phyloP scores from a whole-genome alignment of 495 filamentous ascomycete genomes.

The Penicillium roqueforti region DNA sequence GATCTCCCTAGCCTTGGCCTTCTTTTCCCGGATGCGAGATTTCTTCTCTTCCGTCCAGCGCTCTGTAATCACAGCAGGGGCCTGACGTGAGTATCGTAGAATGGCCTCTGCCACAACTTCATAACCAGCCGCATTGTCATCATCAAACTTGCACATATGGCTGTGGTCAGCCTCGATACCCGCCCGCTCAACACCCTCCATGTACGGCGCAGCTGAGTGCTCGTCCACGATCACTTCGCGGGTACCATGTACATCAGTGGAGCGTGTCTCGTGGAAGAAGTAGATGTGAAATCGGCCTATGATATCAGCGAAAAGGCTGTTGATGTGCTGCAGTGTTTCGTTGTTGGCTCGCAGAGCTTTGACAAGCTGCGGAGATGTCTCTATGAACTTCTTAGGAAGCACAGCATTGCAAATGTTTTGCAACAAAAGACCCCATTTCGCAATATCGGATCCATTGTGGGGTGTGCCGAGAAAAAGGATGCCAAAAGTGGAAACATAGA shows the following conservation, averaged over 20 bases:
- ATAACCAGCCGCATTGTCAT: constrained; percentile 67
- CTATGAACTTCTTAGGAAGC: constrained; percentile 65
- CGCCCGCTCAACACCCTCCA: constrained; percentile 69
- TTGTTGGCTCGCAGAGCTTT: constrained; percentile 71
- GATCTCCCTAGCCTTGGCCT: constrained; percentile 38
- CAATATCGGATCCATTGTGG: constrained; percentile 72
- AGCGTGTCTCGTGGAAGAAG: constrained; percentile 67
- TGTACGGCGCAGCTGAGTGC: constrained; percentile 66
- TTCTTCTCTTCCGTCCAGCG: constrained; percentile 63
- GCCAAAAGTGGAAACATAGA: constrained; percentile 79
- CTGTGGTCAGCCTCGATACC: constrained; percentile 81
- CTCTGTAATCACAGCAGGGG: constrained; percentile 51
- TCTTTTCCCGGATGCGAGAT: constrained; percentile 41
- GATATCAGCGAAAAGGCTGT: constrained; percentile 68
- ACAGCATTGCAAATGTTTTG: constrained; percentile 69
- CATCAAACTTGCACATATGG: constrained; percentile 84
- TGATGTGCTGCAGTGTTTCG: constrained; percentile 78
- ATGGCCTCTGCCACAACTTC: constrained; percentile 68
- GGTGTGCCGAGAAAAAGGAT: constrained; percentile 88
- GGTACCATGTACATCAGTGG: constrained; percentile 60
- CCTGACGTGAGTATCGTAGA: constrained; percentile 61
- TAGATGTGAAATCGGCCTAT: constrained; percentile 68
- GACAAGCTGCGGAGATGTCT: constrained; percentile 65
- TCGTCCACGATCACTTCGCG: constrained; percentile 67
- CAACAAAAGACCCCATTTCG: constrained; percentile 70